Evolutionary conservation across 192 early-diverging fungal genomes (phyloP).

Genomic region (Oehlia diaphana): DNA sequence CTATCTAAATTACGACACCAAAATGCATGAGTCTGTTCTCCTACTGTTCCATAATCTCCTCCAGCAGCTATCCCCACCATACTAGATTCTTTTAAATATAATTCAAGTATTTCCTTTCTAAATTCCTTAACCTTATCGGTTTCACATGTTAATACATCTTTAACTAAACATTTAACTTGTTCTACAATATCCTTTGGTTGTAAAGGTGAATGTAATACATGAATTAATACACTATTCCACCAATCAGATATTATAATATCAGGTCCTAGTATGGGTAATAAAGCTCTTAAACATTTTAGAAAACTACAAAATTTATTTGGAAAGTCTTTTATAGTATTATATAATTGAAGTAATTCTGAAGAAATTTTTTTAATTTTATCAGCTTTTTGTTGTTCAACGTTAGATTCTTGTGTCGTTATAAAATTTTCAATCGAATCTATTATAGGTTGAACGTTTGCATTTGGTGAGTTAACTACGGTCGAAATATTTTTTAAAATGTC

Average conservation of each 20-base stretch:
- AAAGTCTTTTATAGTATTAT: constrained; percentile 1
- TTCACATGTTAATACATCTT: constrained; percentile 12
- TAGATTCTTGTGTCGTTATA: background rate
- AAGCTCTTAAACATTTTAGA: constrained; percentile 11
- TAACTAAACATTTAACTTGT: constrained; percentile 10
- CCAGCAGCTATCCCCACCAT: constrained; percentile 20
- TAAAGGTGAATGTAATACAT: constrained; percentile 28
- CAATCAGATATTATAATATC: constrained; percentile 39
- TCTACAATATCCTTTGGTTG: constrained; percentile 24
- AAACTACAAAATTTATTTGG: constrained; percentile 1
- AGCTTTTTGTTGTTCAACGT: background rate
- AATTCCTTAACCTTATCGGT: background rate
- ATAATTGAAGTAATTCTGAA: background rate
- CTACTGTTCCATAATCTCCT: background rate
- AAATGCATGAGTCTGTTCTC: constrained; percentile 15
- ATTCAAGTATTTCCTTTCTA: background rate
- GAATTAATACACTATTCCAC: constrained; percentile 41
- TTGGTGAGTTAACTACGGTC: background rate
- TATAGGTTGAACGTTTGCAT: background rate
- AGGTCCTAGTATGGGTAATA: constrained; percentile 40
- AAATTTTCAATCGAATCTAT: constrained; percentile 14
- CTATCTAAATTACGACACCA: constrained; percentile 22
- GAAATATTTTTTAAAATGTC: constrained; percentile 11
- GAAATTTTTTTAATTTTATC: constrained; percentile 11
- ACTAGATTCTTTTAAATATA: constrained; percentile 19